Conservation (phyloP, 2,329 filamentous ascomycete genomes). For the Trichocomaceae sp. region DNA sequence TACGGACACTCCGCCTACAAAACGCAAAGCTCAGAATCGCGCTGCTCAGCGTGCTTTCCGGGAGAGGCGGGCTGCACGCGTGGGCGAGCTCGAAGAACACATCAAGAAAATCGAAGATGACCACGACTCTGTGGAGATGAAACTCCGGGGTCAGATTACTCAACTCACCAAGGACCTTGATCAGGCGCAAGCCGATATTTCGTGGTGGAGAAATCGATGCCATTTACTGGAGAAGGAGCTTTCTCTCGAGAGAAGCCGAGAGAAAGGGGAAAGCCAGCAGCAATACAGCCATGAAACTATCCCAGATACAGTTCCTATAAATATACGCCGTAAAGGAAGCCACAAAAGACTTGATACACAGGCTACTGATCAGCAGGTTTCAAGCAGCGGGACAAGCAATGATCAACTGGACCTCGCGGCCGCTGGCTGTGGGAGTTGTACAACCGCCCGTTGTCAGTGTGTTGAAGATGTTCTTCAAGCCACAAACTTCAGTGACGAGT, state of each 20-base stretch:
- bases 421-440: constrained; percentile 61
- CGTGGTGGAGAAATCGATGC: constrained; percentile 48
- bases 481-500: constrained; percentile 25
- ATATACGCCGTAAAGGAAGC: constrained; percentile 14
- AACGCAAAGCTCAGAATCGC: constrained; percentile 90
- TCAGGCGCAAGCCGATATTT: constrained; percentile 51
- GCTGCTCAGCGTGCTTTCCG: constrained; percentile 86
- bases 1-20: constrained; percentile 85
- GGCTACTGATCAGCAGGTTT: background rate
- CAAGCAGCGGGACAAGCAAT: background rate
- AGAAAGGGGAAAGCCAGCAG: constrained; percentile 33
- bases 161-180: constrained; percentile 60
- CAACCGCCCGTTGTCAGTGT: constrained; percentile 57
- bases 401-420: constrained; percentile 25
- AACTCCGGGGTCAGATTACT: constrained; percentile 50
- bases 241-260: constrained; percentile 37
- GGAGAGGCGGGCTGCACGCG: constrained; percentile 75
- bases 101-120: constrained; percentile 44
- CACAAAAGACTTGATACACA: background rate
- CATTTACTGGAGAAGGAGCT: constrained; percentile 58
- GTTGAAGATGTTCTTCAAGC: constrained; percentile 50
- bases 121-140: constrained; percentile 39
- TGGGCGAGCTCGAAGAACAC: constrained; percentile 58
- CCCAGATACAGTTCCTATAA: constrained; percentile 11
- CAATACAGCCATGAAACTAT: constrained; percentile 24